A percentile compares a stretch with the other conserved stretches of the same genome.
These are phyloP conservation scores for Aspergillus olivimuriae DNA, from an alignment of 495 filamentous ascomycete species.

Conservation along the genomic window DNA sequence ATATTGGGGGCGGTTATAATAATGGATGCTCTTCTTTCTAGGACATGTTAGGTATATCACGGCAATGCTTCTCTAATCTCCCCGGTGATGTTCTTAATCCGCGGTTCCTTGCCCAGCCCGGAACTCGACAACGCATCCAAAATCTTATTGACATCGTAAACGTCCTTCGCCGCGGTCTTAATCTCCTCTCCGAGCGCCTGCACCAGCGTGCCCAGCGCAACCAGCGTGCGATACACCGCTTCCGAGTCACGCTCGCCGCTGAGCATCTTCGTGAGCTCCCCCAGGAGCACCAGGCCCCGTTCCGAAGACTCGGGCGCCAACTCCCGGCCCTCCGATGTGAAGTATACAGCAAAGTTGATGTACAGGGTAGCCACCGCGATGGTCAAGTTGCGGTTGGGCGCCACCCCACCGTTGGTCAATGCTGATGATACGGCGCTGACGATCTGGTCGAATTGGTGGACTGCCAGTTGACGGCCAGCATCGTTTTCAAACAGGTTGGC, in stretches of 20 bases:
- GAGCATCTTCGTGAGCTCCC: slow-evolving; percentile 57
- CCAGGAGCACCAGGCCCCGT: slow-evolving; percentile 52
- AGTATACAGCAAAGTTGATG: slow-evolving; percentile 76
- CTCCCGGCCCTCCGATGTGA: slow-evolving; percentile 34
- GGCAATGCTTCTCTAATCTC: slow-evolving; percentile 36
- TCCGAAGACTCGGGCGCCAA: slow-evolving; percentile 44
- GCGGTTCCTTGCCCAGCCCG: slow-evolving; percentile 40
- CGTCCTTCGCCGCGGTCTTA: slow-evolving; percentile 41
- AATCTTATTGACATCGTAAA: slow-evolving; percentile 37
- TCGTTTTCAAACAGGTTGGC: slow-evolving; percentile 81
- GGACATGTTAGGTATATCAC: neutral
- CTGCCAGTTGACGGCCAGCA: slow-evolving; percentile 58
- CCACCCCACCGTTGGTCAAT: slow-evolving; percentile 33
- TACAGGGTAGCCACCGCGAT: slow-evolving; percentile 77
- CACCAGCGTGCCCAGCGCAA: slow-evolving; percentile 71
- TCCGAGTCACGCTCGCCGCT: slow-evolving; percentile 66
- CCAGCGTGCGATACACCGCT: slow-evolving; percentile 73
- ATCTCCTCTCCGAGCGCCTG: slow-evolving; percentile 39
- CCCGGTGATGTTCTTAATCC: slow-evolving; percentile 40
- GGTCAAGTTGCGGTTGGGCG: slow-evolving; percentile 71
- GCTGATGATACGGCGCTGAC: slow-evolving; percentile 43
- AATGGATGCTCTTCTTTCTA: slow-evolving; percentile 9
- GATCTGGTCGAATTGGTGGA: slow-evolving; percentile 52
- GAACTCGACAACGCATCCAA: slow-evolving; percentile 29
- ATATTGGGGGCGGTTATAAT: too few species aligned